Conservation (phyloP, 305 asterid genomes). For the Fraxinus sp. region DNA sequence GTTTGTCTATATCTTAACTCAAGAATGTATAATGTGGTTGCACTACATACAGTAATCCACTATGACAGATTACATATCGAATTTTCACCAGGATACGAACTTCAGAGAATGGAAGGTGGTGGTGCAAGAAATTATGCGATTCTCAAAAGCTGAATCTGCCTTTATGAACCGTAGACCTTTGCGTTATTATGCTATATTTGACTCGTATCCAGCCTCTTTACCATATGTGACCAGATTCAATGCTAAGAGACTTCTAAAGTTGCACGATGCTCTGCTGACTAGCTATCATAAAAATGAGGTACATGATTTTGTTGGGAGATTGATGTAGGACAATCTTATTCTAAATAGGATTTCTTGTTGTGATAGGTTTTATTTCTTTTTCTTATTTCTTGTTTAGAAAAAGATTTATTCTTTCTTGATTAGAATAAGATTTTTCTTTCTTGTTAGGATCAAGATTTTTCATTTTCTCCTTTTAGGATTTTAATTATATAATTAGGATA, state of each 20-base stretch:
- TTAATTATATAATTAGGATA: background rate
- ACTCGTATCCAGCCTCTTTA: conserved; percentile 78
- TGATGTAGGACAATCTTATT: background rate
- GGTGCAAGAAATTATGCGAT: conserved; percentile 80
- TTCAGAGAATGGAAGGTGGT: conserved; percentile 96
- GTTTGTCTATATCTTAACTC: background rate
- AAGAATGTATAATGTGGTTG: background rate
- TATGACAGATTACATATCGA: conserved; percentile 12
- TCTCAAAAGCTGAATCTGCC: conserved; percentile 56
- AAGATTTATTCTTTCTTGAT: background rate
- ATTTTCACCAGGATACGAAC: conserved; percentile 68
- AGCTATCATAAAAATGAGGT: conserved; percentile 96
- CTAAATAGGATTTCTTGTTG: background rate
- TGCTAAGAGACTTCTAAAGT: conserved; percentile 86
- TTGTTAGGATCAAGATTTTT: background rate
- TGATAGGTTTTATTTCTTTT: background rate
- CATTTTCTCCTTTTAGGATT: background rate
- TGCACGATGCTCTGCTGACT: conserved; percentile 77
- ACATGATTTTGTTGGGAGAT: conserved; percentile 2
- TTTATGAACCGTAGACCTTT: conserved; percentile 60
- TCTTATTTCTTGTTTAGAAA: background rate
- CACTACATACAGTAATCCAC: conserved; percentile 6
- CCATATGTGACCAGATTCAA: conserved; percentile 82
- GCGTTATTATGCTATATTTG: conserved; percentile 65
- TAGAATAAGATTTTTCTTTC: background rate